Percentiles rank a stretch among this genome's conserved stretches.
Evolutionary conservation across 2,329 filamentous ascomycete genomes (phyloP).

Genomic region (Rutstroemia sydowiana): DNA sequence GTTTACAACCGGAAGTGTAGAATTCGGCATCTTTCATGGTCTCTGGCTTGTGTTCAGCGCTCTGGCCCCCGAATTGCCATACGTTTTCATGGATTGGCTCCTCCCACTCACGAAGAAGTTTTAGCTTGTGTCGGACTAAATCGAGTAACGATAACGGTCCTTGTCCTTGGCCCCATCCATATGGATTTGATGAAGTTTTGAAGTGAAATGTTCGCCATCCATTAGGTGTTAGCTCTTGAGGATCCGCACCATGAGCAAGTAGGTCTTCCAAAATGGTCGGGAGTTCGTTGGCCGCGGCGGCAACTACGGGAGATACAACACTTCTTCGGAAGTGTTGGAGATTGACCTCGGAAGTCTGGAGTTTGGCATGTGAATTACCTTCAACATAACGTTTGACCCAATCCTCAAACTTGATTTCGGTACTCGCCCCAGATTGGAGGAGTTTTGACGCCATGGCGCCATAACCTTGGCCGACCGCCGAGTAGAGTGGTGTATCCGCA

Average conservation of each 20-base stretch:
- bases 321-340: slow-evolving; percentile 39
- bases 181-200: slow-evolving; percentile 2
- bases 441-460: slow-evolving; percentile 49
- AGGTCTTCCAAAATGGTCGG: slow-evolving; percentile 43
- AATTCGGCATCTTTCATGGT: slow-evolving; percentile 35
- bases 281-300: slow-evolving; percentile 47
- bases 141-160: slow-evolving; percentile 49
- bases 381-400: slow-evolving; percentile 53
- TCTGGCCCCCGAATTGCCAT: not conserved
- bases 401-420: slow-evolving; percentile 53
- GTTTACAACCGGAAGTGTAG: slow-evolving; percentile 44
- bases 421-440: slow-evolving; percentile 53
- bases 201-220: slow-evolving; percentile 24
- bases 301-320: slow-evolving; percentile 58
- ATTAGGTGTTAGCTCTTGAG: slow-evolving; percentile 44
- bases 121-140: slow-evolving; percentile 45
- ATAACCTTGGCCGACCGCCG: slow-evolving; percentile 50
- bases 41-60: slow-evolving; percentile 13
- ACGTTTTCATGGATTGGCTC: slow-evolving; percentile 7
- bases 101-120: slow-evolving; percentile 34
- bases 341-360: slow-evolving; percentile 41
- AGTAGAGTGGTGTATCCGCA: slow-evolving; percentile 46
- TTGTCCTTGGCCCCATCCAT: slow-evolving; percentile 29
- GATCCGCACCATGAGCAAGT: slow-evolving; percentile 56
- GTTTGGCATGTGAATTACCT: slow-evolving; percentile 31